Percentiles rank a stretch among this genome's conserved stretches.
Evolutionary conservation across 2,329 filamentous ascomycete species (phyloP).

Genomic region (Didymella arachidicola): DNA sequence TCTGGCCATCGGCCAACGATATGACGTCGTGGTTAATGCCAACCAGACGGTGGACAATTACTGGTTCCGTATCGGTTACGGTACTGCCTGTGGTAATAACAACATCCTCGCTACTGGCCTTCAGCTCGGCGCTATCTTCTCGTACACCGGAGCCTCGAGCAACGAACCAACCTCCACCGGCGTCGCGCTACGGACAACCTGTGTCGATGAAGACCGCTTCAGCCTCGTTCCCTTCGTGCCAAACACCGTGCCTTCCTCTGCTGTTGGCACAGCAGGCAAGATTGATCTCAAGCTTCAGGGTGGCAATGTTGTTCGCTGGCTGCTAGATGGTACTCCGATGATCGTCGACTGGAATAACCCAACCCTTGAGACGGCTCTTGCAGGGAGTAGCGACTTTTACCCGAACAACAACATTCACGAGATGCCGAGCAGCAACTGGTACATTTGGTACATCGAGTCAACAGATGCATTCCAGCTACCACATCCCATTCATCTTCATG

Average conservation of each 20-base stretch:
- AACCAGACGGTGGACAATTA: slow-evolving; percentile 56
- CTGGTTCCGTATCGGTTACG: slow-evolving; percentile 56
- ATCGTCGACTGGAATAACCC: slow-evolving; percentile 54
- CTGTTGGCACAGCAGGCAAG: slow-evolving; percentile 39
- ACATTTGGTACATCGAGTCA: slow-evolving; percentile 59
- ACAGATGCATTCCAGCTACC: slow-evolving; percentile 47
- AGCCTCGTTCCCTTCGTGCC: slow-evolving; percentile 51
- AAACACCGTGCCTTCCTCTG: slow-evolving; percentile 49
- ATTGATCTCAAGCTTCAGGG: slow-evolving; percentile 38
- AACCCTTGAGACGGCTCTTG: slow-evolving; percentile 54
- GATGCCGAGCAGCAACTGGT: slow-evolving; percentile 49
- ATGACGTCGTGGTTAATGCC: slow-evolving; percentile 57
- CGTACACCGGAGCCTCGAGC: slow-evolving; percentile 49
- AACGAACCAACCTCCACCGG: slow-evolving; percentile 47
- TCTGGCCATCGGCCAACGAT: slow-evolving; percentile 52
- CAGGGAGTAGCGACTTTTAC: slow-evolving; percentile 36
- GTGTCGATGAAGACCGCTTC: slow-evolving; percentile 48
- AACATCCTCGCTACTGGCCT: slow-evolving; percentile 38
- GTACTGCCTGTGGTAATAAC: slow-evolving; percentile 43
- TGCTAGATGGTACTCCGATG: slow-evolving; percentile 51
- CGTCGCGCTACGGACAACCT: slow-evolving; percentile 45
- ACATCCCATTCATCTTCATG: slow-evolving; percentile 53
- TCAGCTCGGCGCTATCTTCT: slow-evolving; percentile 50
- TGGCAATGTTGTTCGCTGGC: slow-evolving; percentile 54
- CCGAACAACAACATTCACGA: slow-evolving; percentile 41